A percentile compares a stretch with the other conserved stretches of the same genome.
phyloP scores from a whole-genome alignment of 768 basidiomycete species.

The Cubamyces lactineus region DNA sequence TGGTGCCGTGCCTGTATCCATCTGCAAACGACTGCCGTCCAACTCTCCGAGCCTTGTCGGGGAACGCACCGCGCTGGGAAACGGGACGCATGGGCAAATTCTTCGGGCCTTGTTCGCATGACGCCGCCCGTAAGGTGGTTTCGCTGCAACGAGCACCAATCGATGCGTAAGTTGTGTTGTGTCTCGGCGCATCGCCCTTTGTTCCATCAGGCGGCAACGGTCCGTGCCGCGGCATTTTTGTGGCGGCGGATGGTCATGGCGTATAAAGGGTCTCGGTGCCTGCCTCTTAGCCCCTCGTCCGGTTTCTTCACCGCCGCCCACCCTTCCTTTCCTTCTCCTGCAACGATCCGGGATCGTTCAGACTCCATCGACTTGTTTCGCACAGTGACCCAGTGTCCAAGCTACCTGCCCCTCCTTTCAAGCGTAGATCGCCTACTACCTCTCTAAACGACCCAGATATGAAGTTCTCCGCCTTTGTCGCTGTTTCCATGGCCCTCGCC shows the following conservation, averaged over 20 bases:
- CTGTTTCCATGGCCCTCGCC: constrained; percentile 32
- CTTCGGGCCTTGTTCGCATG: constrained; percentile 2
- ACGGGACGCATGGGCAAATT: neutral
- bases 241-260: constrained; percentile 4
- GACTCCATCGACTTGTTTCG: constrained; percentile 19
- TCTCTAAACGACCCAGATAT: constrained; percentile 31
- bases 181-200: constrained; percentile 18
- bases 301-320: constrained; percentile 16
- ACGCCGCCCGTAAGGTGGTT: constrained; percentile 1
- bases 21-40: no score
- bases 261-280: constrained; percentile 12
- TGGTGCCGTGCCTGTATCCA: no score
- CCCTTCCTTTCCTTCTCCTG: constrained; percentile 11
- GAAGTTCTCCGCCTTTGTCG: constrained; percentile 45
- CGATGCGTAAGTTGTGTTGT: neutral
- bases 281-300: constrained; percentile 12
- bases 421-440: constrained; percentile 23
- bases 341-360: constrained; percentile 25
- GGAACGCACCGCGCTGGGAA: neutral
- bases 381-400: constrained; percentile 24
- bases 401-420: constrained; percentile 14
- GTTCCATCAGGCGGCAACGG: constrained; percentile 16
- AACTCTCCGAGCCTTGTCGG: neutral
- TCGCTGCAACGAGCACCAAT: constrained; percentile 5
- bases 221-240: constrained; percentile 13